Percentiles rank a stretch among this genome's conserved stretches.
These are phyloP conservation scores for Candida suzukii DNA, from an alignment of 805 yeast genomes.

Conservation along the genomic window DNA sequence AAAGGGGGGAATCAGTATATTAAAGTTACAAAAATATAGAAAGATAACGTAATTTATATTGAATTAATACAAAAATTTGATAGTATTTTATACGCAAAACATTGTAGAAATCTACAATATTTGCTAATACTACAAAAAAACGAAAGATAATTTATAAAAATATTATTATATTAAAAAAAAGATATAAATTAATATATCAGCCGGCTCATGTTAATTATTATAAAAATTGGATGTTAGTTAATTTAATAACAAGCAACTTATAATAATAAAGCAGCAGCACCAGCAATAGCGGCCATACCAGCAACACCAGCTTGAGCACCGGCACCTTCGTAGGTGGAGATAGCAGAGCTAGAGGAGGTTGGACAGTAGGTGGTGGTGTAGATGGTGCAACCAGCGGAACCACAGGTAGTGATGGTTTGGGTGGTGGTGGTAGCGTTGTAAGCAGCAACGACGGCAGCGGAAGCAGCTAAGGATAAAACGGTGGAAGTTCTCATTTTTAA, in stretches of 20 bases:
- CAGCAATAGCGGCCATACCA: constrained; percentile 20
- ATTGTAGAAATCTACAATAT: too few relatives aligned
- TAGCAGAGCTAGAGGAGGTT: constrained; percentile 2
- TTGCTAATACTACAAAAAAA: too few relatives aligned
- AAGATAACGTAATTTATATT: too few relatives aligned
- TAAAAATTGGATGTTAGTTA: not conserved
- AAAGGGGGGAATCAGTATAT: too few relatives aligned
- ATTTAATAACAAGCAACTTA: constrained; percentile 4
- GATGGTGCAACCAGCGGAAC: constrained; percentile 6
- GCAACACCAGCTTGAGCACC: constrained; percentile 19
- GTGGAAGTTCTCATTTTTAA: constrained; percentile 2
- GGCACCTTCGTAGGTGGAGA: constrained; percentile 14
- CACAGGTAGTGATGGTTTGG: constrained; percentile 12
- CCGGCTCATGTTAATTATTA: too few relatives aligned
- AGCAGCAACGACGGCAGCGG: constrained; percentile 11
- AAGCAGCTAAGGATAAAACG: constrained; percentile 7
- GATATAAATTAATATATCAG: too few relatives aligned
- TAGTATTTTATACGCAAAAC: too few relatives aligned
- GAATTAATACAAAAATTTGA: too few relatives aligned
- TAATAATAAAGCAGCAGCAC: constrained; percentile 19
- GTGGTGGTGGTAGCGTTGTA: constrained; percentile 10
- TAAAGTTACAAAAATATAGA: too few relatives aligned
- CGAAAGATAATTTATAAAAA: too few relatives aligned
- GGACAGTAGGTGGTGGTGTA: constrained; percentile 11
- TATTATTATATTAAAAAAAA: too few relatives aligned